phyloP scores from a whole-genome alignment of 352 stramenopile species.

The Pythium aquatile region DNA sequence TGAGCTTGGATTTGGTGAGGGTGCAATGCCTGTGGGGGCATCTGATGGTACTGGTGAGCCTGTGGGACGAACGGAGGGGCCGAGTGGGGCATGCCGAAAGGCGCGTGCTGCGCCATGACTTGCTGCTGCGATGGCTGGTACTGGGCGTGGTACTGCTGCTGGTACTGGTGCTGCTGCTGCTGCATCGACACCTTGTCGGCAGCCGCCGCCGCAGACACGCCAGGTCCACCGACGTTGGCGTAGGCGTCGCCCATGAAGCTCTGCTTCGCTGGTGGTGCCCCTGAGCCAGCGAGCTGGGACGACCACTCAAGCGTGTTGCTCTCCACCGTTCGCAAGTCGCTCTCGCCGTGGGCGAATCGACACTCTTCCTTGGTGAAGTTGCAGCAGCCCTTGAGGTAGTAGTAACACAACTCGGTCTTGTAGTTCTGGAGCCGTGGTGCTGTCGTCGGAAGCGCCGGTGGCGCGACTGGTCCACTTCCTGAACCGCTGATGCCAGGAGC shows the following conservation, averaged over 20 bases:
- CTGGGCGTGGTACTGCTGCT: conserved; percentile 21
- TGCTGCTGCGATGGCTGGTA: conserved; percentile 4
- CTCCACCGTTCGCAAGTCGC: conserved; percentile 76
- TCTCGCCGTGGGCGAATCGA: conserved; percentile 83
- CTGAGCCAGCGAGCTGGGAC: conserved; percentile 43
- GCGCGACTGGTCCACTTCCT: not conserved
- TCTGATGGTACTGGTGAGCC: conserved; percentile 29
- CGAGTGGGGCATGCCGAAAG: conserved; percentile 11
- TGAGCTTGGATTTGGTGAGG: conserved; percentile 17
- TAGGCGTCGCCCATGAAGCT: conserved; percentile 8
- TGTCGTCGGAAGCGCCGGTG: conserved; percentile 34
- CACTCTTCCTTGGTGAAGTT: conserved; percentile 89
- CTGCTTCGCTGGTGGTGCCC: not conserved
- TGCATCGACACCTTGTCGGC: conserved; percentile 26
- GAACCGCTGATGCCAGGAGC: not conserved
- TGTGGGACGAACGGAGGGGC: conserved; percentile 23
- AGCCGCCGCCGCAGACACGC: not conserved
- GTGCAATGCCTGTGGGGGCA: conserved; percentile 20
- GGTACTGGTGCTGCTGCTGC: not conserved
- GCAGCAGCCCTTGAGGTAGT: conserved; percentile 86
- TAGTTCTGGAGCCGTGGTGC: conserved; percentile 81
- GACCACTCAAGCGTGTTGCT: conserved; percentile 73
- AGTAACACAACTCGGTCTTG: conserved; percentile 89
- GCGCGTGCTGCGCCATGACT: conserved; percentile 12
- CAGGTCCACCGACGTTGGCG: not conserved